phyloP scores from a whole-genome alignment of 2,329 filamentous ascomycete genomes.

The Parasarocladium wereldwijsianum region DNA sequence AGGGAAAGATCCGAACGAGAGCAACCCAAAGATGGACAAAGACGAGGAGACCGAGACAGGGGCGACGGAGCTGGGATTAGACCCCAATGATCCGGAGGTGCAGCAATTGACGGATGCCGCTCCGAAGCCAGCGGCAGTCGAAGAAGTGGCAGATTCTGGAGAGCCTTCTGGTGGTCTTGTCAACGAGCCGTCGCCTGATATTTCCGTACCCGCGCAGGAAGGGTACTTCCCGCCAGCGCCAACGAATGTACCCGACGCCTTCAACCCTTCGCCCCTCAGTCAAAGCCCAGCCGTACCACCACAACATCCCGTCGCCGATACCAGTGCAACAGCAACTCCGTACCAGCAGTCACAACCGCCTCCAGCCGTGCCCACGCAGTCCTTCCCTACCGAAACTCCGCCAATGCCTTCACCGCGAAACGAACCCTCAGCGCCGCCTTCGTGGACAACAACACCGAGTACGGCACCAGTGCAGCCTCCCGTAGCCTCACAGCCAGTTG shows the following conservation, averaged over 20 bases:
- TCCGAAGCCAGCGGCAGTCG: constrained; percentile 28
- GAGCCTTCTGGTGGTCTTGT: constrained; percentile 15
- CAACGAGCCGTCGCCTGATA: constrained; percentile 11
- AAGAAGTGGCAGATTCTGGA: constrained; percentile 36
- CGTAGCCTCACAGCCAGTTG: constrained; percentile 7
- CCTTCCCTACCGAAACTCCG: constrained; percentile 10
- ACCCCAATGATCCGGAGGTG: constrained; percentile 51
- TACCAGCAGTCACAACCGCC: constrained; percentile 10
- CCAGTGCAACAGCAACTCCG: neutral
- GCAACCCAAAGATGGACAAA: constrained; percentile 55
- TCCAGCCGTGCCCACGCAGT: constrained; percentile 12
- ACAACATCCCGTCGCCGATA: constrained; percentile 10
- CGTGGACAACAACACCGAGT: constrained; percentile 11
- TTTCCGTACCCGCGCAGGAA: constrained; percentile 11
- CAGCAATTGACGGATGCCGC: constrained; percentile 28
- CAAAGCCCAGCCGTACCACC: constrained; percentile 11
- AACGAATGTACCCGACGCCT: constrained; percentile 12
- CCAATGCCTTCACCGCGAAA: constrained; percentile 8
- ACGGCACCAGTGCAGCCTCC: constrained; percentile 7
- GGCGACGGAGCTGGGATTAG: constrained; percentile 28
- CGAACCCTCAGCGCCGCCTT: constrained; percentile 9
- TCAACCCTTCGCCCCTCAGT: constrained; percentile 20
- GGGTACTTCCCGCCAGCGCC: constrained; percentile 18
- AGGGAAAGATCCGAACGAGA: constrained; percentile 80
- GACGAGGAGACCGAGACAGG: constrained; percentile 18